A percentile compares a stretch with the other conserved stretches of the same genome.
These are phyloP conservation scores for Clavulina sp. DNA, from an alignment of 768 basidiomycete genomes.

Conservation along the genomic window DNA sequence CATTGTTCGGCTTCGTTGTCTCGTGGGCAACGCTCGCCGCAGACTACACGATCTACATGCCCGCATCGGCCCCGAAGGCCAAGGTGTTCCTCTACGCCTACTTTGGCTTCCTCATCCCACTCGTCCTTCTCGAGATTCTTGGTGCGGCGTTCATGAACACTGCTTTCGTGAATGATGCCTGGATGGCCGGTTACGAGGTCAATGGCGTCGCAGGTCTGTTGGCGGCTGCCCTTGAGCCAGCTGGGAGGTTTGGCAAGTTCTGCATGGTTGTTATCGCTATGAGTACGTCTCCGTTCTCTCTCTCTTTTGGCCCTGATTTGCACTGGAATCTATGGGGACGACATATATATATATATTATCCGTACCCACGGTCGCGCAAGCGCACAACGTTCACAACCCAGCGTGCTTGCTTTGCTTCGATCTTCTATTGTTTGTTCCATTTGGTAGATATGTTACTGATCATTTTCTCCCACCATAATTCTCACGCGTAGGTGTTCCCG, in stretches of 20 bases:
- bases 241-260: slow-evolving; percentile 49
- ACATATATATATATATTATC: too few relatives aligned
- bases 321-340: too few relatives aligned
- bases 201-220: slow-evolving; percentile 47
- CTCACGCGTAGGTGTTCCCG: not conserved
- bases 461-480: too few relatives aligned
- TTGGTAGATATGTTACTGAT: too few relatives aligned
- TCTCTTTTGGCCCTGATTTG: slow-evolving; percentile 54
- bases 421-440: too few relatives aligned
- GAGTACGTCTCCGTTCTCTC: slow-evolving; percentile 12
- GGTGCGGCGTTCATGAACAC: slow-evolving; percentile 53
- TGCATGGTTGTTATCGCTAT: slow-evolving; percentile 56
- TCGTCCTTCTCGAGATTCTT: slow-evolving; percentile 29
- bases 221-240: slow-evolving; percentile 27
- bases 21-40: slow-evolving; percentile 43
- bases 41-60: slow-evolving; percentile 61
- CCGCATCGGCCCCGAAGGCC: slow-evolving; percentile 23
- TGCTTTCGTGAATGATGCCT: slow-evolving; percentile 30
- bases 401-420: too few relatives aligned
- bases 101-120: slow-evolving; percentile 4
- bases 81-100: slow-evolving; percentile 27
- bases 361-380: too few relatives aligned
- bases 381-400: too few relatives aligned
- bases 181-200: slow-evolving; percentile 26
- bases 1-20: slow-evolving; percentile 55